A percentile compares a stretch with the other conserved stretches of the same genome.
Evolutionary conservation across 2,329 filamentous ascomycete species (phyloP).

Genomic region (Scedosporium dehoogii): DNA sequence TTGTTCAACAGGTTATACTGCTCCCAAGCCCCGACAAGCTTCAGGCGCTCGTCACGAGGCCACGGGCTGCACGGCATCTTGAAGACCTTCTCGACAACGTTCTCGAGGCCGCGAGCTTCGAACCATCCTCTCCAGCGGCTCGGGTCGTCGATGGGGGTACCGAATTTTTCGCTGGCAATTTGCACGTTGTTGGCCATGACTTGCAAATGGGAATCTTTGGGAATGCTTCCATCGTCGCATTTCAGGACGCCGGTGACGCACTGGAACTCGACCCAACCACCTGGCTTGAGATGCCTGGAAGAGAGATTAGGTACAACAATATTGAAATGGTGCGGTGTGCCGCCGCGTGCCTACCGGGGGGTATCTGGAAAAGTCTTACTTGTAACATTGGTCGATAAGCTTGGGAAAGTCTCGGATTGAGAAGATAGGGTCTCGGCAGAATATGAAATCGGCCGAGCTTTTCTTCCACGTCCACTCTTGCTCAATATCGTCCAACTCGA

Average conservation of each 20-base stretch:
- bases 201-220: conserved; percentile 15
- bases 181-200: conserved; percentile 19
- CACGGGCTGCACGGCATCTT: conserved; percentile 32
- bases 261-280: conserved; percentile 32
- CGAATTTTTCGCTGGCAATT: conserved; percentile 18
- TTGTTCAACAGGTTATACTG: conserved; percentile 24
- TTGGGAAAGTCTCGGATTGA: conserved; percentile 20
- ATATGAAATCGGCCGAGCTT: conserved; percentile 47
- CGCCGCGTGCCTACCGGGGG: not conserved
- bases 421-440: conserved; percentile 41
- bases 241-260: conserved; percentile 28
- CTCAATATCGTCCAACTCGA: conserved; percentile 53
- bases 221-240: conserved; percentile 21
- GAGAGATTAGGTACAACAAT: conserved; percentile 30
- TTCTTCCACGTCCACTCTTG: conserved; percentile 34
- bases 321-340: not conserved
- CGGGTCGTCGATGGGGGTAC: conserved; percentile 18
- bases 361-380: conserved; percentile 11
- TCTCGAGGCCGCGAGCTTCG: conserved; percentile 17
- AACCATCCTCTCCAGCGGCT: conserved; percentile 15
- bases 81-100: conserved; percentile 14
- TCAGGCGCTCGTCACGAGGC: conserved; percentile 33
- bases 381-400: conserved; percentile 24
- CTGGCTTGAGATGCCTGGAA: conserved; percentile 44
- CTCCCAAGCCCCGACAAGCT: conserved; percentile 31